Evolutionary conservation across 2,329 filamentous ascomycete genomes (phyloP).

Genomic region (Fusarium coicis): DNA sequence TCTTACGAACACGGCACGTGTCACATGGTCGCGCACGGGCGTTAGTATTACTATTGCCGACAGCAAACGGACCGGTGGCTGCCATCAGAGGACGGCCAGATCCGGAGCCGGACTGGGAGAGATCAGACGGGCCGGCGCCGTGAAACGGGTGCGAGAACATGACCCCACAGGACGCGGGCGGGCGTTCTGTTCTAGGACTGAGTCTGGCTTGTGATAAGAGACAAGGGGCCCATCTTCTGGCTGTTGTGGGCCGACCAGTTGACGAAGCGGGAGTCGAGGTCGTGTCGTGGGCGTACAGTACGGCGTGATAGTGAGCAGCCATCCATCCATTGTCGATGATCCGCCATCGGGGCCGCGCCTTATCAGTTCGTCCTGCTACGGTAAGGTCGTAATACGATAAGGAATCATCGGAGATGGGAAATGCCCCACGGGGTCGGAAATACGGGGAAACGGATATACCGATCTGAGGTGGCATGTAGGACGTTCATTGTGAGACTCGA

Average conservation of each 20-base stretch:
- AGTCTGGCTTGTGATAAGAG: conserved; percentile 40
- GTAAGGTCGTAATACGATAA: conserved; percentile 29
- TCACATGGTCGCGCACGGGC: conserved; percentile 63
- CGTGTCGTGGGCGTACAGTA: conserved; percentile 8
- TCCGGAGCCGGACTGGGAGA: conserved; percentile 25
- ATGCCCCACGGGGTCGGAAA: conserved; percentile 40
- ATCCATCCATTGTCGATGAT: neutral
- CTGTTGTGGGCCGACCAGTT: conserved; percentile 27
- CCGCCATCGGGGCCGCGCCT: conserved; percentile 17
- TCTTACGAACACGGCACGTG: conserved; percentile 73
- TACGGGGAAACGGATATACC: conserved; percentile 40
- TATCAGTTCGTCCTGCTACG: conserved; percentile 18
- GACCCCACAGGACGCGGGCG: conserved; percentile 21
- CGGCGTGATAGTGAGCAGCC: conserved; percentile 5
- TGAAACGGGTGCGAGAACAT: conserved; percentile 41
- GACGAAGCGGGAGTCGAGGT: conserved; percentile 9
- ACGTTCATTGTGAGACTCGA: neutral
- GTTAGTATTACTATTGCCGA: conserved; percentile 13
- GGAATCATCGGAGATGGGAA: conserved; percentile 9
- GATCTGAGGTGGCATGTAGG: neutral
- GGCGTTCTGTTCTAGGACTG: conserved; percentile 18
- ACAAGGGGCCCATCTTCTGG: conserved; percentile 39
- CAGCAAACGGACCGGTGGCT: conserved; percentile 9
- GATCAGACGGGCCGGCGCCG: conserved; percentile 31
- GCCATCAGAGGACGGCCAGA: conserved; percentile 7